phyloP scores from a whole-genome alignment of 768 basidiomycete genomes.

The Boletus pseudo-olivaceus region DNA sequence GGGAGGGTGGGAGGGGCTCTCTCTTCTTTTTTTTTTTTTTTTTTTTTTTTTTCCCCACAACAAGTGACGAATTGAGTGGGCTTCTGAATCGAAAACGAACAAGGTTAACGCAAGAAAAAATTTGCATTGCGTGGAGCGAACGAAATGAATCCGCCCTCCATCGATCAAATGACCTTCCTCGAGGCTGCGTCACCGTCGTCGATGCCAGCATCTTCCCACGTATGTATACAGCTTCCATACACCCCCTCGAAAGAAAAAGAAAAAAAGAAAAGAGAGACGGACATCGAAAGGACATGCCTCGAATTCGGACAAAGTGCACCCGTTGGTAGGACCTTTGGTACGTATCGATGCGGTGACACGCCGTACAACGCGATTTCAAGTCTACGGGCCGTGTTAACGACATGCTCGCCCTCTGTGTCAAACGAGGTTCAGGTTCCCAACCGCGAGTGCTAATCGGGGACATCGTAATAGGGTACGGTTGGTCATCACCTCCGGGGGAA shows the following conservation, averaged over 20 bases:
- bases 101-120: constrained; percentile 16
- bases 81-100: neutral
- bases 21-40: neutral
- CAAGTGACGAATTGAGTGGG: neutral
- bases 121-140: neutral
- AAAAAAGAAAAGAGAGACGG: neutral
- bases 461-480: neutral
- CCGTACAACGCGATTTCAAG: neutral
- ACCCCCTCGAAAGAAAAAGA: neutral
- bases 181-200: neutral
- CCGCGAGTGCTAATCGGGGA: neutral
- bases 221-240: neutral
- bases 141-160: neutral
- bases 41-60: neutral
- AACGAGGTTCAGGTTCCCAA: neutral
- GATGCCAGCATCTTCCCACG: neutral
- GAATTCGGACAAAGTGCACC: neutral
- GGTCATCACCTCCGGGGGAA: neutral
- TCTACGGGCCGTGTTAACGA: neutral
- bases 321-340: neutral
- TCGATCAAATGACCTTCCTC: neutral
- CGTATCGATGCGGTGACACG: neutral
- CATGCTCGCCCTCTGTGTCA: neutral
- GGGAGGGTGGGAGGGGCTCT: neutral
- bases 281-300: neutral